phyloP scores from a whole-genome alignment of 257 asterid species.

The Solanum medicagineum region DNA sequence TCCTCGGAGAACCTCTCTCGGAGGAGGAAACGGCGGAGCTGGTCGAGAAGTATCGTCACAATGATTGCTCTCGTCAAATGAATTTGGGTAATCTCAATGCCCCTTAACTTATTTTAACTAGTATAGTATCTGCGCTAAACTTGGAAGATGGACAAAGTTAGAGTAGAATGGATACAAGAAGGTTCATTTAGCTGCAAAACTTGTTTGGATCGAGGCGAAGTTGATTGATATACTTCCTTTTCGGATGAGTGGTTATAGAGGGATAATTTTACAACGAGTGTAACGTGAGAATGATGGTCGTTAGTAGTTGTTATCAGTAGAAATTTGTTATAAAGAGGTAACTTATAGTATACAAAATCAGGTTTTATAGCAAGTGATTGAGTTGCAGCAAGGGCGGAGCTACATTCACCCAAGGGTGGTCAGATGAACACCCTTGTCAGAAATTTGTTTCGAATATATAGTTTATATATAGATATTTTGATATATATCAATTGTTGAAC shows the following conservation, averaged over 20 bases:
- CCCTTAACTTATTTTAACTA: neutral
- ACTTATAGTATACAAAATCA: neutral
- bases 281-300: neutral
- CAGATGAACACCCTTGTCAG: no score
- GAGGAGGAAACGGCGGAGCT: slow-evolving; percentile 63
- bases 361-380: neutral
- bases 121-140: neutral
- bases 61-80: slow-evolving; percentile 65
- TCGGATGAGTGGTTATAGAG: neutral
- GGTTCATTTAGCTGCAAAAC: neutral
- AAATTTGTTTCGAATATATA: no score
- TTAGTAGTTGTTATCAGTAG: neutral
- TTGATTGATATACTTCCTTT: neutral
- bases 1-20: slow-evolving; percentile 54
- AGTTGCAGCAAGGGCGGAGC: neutral
- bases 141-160: neutral
- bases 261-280: neutral
- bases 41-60: slow-evolving; percentile 77
- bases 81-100: slow-evolving; percentile 45
- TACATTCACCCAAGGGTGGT: no score
- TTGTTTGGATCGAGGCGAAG: neutral
- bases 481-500: no score
- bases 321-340: neutral
- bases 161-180: neutral
- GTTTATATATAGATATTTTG: no score